Percentiles rank a stretch among this genome's conserved stretches.
These are phyloP conservation scores for Colletotrichum sp. DNA, from an alignment of 2,329 filamentous ascomycete species.

Conservation along the genomic window DNA sequence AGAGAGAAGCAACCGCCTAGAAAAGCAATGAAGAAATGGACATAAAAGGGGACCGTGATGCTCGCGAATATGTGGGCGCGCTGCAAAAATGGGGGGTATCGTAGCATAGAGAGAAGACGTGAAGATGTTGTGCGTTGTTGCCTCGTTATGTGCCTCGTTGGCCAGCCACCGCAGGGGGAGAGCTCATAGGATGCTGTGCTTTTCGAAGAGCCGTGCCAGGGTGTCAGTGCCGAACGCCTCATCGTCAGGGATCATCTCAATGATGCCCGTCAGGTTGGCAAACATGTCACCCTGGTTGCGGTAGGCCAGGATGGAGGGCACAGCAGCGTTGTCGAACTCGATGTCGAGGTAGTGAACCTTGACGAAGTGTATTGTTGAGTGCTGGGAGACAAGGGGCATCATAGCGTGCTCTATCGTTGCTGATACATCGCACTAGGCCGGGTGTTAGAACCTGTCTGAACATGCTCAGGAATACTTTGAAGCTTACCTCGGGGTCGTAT, in stretches of 20 bases:
- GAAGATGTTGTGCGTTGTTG: neutral
- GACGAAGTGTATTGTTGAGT: constrained; percentile 82
- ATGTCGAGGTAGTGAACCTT: constrained; percentile 92
- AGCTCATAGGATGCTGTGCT: constrained; percentile 57
- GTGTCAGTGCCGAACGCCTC: constrained; percentile 62
- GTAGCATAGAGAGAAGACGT: constrained; percentile 19
- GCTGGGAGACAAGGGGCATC: constrained; percentile 71
- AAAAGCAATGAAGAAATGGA: neutral
- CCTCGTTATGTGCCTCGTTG: neutral
- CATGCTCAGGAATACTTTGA: neutral
- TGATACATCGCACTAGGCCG: constrained; percentile 75
- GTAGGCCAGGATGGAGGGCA: constrained; percentile 90
- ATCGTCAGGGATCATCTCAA: constrained; percentile 81
- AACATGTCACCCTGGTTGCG: constrained; percentile 87
- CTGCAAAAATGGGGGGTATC: constrained; percentile 23
- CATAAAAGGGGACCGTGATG: neutral
- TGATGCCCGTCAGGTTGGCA: constrained; percentile 84
- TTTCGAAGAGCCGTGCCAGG: constrained; percentile 57
- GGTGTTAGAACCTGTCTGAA: constrained; percentile 23
- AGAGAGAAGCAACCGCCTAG: neutral
- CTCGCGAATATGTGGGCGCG: neutral
- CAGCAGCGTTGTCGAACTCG: constrained; percentile 88
- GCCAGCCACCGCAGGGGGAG: neutral
- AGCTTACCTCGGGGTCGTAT: constrained; percentile 81
- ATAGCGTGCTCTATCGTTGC: constrained; percentile 81